Evolutionary conservation across 345 rosid species (phyloP), one percentile per base, ranked within the genome.

Genomic region (Pistacia atlantica): DNA sequence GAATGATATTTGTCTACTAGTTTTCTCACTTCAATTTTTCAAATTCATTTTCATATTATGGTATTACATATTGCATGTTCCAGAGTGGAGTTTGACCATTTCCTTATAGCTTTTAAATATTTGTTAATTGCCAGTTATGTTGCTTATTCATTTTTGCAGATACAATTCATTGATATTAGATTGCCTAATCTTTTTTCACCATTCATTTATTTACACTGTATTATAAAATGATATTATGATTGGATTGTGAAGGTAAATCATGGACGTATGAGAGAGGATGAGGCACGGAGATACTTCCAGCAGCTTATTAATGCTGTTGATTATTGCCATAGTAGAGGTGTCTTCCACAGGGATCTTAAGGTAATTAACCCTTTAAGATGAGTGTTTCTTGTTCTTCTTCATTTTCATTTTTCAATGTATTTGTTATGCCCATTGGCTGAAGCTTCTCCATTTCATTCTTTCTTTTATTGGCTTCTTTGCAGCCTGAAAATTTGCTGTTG

Each of bases 301-400:
- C 98, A 96, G 85, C 99, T 96, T 80, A 87, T 96, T 62, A 89
- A 96, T 85, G 92, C 90, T 48, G 95, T 96, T 69, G 99, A 96
- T 81, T 96, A 92, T 75, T 96, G 99, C 81, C 99, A 96, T 81
- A 96, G 98, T 75, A 87, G 99, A 86, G 99, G 98, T 75, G 99
- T 96, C 63, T 96, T 87, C 83, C 99, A 96, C 74, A 90, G 99
- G 85, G 98, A 96, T 78, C 92, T 96, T 38, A 96, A 96, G 97
- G 99, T 95, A 78, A 66, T 63, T 51, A n/a, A 28, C 25, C 73
- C 64, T 8, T 48, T 62, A 42, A 63, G 38, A 64, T 17, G 61
- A 66, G 33, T 59, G 52, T 31, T 17, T 33, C 8, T 35, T 42
- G 49, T 18, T 54, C 55, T 71, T 13, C 4, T 14, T 33, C 33